Conservation (phyloP, 176 grass and related monocot species). For the Oryza glaberrima region DNA sequence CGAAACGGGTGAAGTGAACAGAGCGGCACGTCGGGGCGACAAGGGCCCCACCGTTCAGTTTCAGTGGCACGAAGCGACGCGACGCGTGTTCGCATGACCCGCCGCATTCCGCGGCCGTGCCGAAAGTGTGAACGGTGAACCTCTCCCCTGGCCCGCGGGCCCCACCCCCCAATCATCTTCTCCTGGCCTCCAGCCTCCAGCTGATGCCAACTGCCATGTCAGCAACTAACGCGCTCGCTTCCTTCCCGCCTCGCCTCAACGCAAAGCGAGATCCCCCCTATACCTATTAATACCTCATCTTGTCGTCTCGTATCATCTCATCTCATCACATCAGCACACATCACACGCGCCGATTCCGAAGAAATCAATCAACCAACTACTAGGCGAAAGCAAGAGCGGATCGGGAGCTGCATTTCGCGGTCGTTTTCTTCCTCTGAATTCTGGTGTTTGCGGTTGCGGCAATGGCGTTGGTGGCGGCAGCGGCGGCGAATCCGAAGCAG, state of each 20-base stretch:
- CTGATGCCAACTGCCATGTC: conserved; percentile 20
- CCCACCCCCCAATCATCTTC: conserved; percentile 34
- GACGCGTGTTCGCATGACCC: not conserved
- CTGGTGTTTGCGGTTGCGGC: not conserved
- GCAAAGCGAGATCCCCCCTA: not conserved
- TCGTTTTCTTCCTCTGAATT: not conserved
- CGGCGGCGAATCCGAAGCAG: not conserved
- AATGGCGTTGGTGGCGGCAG: conserved; percentile 27
- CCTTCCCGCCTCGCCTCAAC: conserved; percentile 2
- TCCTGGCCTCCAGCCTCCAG: not conserved
- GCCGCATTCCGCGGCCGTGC: not conserved
- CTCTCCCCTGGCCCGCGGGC: conserved; percentile 1
- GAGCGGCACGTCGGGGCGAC: not conserved
- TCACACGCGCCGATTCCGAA: not conserved
- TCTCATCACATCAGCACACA: not conserved
- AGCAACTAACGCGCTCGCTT: conserved; percentile 46
- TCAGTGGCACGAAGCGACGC: not conserved
- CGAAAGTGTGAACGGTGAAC: not conserved
- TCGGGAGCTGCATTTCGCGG: not conserved
- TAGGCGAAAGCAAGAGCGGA: not conserved
- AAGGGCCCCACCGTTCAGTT: not conserved
- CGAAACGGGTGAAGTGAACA: not conserved
- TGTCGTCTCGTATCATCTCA: not conserved
- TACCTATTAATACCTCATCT: conserved; percentile 8
- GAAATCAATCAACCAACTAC: not conserved